Evolutionary conservation across 495 filamentous ascomycete genomes (phyloP), one percentile per base, ranked within the genome.

Genomic region (Trichocladium uniseriatum): DNA sequence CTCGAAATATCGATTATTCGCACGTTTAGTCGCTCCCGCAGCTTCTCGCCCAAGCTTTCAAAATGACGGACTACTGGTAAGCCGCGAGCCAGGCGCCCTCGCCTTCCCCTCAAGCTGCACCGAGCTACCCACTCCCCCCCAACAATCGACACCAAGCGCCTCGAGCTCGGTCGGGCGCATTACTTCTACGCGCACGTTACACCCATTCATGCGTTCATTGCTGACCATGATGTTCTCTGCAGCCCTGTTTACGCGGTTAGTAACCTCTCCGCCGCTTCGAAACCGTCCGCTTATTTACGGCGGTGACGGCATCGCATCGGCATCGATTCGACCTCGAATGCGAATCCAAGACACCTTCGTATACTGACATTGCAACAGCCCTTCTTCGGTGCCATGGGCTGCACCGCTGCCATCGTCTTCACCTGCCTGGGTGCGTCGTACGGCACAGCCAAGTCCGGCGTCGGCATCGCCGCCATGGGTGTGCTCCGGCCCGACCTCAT

Each of bases 361-460:
- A 14, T 45, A 24, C 49, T 46, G 45, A 48, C 52, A 55, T 48
- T 3, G 5, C 22, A 11, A 51, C 57, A 94, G 92, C 92, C 92
- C 68, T 99, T 99, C 77, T 99, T 99, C 69, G 91, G 94, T 75
- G 89, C 89, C 69, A 94, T 99, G 84, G 92, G 92, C 67, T 99
- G 92, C 78, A 94, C 90, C 49, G 87, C 88, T 55, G 87, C 92
- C 68, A 96, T 98, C 68, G 88, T 96, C 61, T 98, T 98, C 79
- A 96, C 91, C 67, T 98, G 91, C 79, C 88, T 98, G 59, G 91
- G 91, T 62, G 91, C 91, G 60, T 89, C 91, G 62, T 98, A 98
- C 75, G 91, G 92, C 68, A 99, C 92, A 58, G 92, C 92, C 60
- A 99, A 99, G 81, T 89, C 94, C 58, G 92, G 94, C 73, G 92